Base-by-base conservation (phyloP, 257 asterid genomes). In the Phtheirospermum japonicum region DNA sequence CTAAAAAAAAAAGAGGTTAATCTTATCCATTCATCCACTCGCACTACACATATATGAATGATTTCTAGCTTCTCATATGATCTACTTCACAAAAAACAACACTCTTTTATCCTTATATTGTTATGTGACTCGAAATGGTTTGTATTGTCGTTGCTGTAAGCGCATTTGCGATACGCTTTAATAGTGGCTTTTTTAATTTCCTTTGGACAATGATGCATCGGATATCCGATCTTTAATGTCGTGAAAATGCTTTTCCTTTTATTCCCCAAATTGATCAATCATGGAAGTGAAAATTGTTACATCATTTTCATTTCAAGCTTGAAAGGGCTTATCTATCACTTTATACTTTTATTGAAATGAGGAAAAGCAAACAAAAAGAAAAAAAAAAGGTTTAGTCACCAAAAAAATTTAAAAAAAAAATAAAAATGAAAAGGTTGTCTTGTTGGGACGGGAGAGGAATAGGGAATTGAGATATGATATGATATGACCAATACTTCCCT, bases 241-340 rank as follows among this genome's bases (percentile, higher is more conserved):
- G 54, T 63, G 75, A 43, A 55, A 67, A 72, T 65, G 72, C 67
- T 59, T 73, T 58, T 17, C 51, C 54, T 68, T 72, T 67, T 42
- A 70, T 37, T 61, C 68, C 52, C 55, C 55, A 54, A 48, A 63
- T 75, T 69, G 77, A 71, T 78, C 76, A 74, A 77, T 73, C 76
- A 65, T 82, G 64, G 37, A 67, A 65, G 34, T 45, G 65, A 71
- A 66, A 76, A 2, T 62, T 57, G 91, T 64, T 20, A 76, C 83
- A 76, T 86, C 83, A 75, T 76, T 86, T 73, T 77, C 85, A 65
- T 73, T 75, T 60, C 13, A 43, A 56, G 65, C 64, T 50, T 61
- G 63, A 71, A 78, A 76, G 71, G 52, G 72, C 65, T 74, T 66
- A 57, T 70, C 78, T 53, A 82, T 76, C 80, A 74, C 90, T 78